A percentile compares a stretch with the other conserved stretches of the same genome.
These are phyloP conservation scores for Volvariella volvacea DNA, from an alignment of 1,284 basidiomycete genomes.

Conservation along the genomic window DNA sequence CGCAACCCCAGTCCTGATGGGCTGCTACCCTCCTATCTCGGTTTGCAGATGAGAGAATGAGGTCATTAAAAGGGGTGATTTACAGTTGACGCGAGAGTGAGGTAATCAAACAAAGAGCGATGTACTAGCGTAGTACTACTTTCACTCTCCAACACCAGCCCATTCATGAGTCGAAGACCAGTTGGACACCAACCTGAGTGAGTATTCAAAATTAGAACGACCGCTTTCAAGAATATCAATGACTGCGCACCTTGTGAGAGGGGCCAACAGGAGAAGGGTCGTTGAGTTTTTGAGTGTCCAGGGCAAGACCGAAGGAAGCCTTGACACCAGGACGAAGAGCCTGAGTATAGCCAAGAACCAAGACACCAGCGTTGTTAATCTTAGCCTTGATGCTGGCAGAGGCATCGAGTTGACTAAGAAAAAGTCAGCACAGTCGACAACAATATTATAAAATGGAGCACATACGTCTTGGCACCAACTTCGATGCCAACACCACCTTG, in stretches of 20 bases:
- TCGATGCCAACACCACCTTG: constrained; percentile 87
- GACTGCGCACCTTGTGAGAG: constrained; percentile 58
- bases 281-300: constrained; percentile 87
- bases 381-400: constrained; percentile 97
- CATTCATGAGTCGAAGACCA: constrained; percentile 66
- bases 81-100: not conserved
- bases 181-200: constrained; percentile 58
- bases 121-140: constrained; percentile 22
- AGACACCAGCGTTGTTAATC: constrained; percentile 95
- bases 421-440: not conserved
- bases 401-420: constrained; percentile 70
- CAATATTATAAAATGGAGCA: constrained; percentile 13
- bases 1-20: too few species aligned
- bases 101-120: not conserved
- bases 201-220: constrained; percentile 3
- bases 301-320: constrained; percentile 87
- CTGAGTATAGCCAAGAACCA: constrained; percentile 91
- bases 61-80: too few species aligned
- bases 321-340: constrained; percentile 92
- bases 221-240: not conserved
- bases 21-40: too few species aligned
- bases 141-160: constrained; percentile 23
- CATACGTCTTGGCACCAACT: constrained; percentile 93
- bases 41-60: too few species aligned
- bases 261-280: constrained; percentile 54